These are phyloP conservation scores for Leishmania arabica DNA, from an alignment of 208 protist species.

Conservation along the genomic window DNA sequence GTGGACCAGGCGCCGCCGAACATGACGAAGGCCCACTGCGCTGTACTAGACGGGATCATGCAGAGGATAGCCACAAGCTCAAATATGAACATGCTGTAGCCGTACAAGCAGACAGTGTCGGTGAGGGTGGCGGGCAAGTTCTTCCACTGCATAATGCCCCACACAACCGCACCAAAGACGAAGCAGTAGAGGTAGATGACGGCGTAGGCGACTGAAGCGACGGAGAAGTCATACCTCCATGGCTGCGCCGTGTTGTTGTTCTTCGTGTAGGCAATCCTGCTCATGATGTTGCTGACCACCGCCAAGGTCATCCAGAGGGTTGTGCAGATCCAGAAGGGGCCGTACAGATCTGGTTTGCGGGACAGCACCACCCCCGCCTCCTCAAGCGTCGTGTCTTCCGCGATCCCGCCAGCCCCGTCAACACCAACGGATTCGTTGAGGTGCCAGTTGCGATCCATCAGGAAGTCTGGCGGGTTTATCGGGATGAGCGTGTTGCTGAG, in stretches of 20 bases:
- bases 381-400: constrained; percentile 29
- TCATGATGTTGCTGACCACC: constrained; percentile 85
- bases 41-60: constrained; percentile 57
- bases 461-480: constrained; percentile 78
- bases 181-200: constrained; percentile 91
- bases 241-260: constrained; percentile 19
- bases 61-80: constrained; percentile 74
- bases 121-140: constrained; percentile 64
- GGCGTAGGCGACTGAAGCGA: constrained; percentile 67
- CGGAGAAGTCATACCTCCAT: constrained; percentile 84
- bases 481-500: constrained; percentile 72
- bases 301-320: constrained; percentile 90
- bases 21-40: constrained; percentile 81
- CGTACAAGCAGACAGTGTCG: constrained; percentile 86
- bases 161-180: constrained; percentile 65
- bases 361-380: constrained; percentile 56
- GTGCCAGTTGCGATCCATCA: constrained; percentile 83
- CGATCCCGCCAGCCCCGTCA: constrained; percentile 4
- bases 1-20: constrained; percentile 76
- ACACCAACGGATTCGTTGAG: constrained; percentile 22
- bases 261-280: constrained; percentile 56
- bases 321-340: constrained; percentile 91
- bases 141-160: constrained; percentile 89
- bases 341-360: constrained; percentile 85
- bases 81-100: constrained; percentile 92